Evolutionary conservation across 176 grass and related monocot genomes (phyloP), one percentile per base, ranked within the genome.

Genomic region (Oryza glaberrima): DNA sequence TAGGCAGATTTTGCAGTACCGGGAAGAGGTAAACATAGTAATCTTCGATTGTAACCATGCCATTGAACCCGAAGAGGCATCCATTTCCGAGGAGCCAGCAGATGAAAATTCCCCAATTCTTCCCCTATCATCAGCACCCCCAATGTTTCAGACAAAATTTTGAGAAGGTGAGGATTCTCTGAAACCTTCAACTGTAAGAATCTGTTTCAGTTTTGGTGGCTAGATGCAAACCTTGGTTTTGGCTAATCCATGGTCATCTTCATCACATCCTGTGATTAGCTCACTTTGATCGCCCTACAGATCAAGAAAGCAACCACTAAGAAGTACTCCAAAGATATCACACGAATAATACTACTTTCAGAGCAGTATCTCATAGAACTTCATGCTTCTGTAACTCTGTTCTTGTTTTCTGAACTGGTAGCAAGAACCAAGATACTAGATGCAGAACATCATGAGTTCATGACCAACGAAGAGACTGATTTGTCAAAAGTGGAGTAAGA

Each of bases 21-120:
- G 93, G 85, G 75, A 92, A 94, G 70, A 94, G 90, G 82, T 88
- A 78, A 1, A 67, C 16, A 41, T 76, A 83, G 73, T 92, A 92
- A 88, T 95, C 93, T 88, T 95, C 84, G 26, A 90, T 90, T 3
- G 90, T 92, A 16, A 92, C 76, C 85, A 95, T 79, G 70, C 93
- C 81, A n/a, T 95, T 92, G 69, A 83, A 90, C 52, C 85, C 80
- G 35, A 92, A 88, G 79, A 92, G 88, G 49, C 90, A 92, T 65
- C 93, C 93, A 45, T 88, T 95, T 66, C 93, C 93, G 14, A 95
- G 90, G 49, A 95, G 43, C 85, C 87, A 95, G 79, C 90, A 95
- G 30, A 95, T 79, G 16, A 92, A 54, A 9, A 92, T 88, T 10
- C 81, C 93, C 66, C 77, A 45, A 70, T 19, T 28, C 77, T 86